Percentiles rank a stretch among this genome's conserved stretches.
Evolutionary conservation across 2,329 filamentous ascomycete species (phyloP).

Genomic region (Ilyonectria sp.): DNA sequence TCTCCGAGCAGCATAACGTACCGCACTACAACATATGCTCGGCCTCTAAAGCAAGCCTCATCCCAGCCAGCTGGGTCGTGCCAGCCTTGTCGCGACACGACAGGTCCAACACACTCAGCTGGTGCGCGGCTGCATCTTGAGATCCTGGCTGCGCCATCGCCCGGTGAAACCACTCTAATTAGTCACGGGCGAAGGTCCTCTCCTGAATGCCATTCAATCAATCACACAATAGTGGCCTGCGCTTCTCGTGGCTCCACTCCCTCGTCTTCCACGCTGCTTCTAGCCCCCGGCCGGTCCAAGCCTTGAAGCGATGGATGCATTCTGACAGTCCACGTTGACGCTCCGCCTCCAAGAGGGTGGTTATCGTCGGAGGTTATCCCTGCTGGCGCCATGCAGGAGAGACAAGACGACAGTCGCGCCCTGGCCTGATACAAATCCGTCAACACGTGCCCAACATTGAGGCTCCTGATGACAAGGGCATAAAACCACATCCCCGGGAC

Average conservation of each 20-base stretch:
- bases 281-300: conserved; percentile 2
- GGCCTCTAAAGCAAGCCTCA: conserved; percentile 20
- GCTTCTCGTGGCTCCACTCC: conserved; percentile 11
- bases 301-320: not conserved
- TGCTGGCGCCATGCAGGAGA: not conserved
- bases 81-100: conserved; percentile 16
- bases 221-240: conserved; percentile 7
- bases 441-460: conserved; percentile 10
- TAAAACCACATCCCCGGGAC: conserved; percentile 16
- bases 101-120: conserved; percentile 14
- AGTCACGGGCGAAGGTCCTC: conserved; percentile 5
- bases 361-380: not conserved
- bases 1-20: not conserved
- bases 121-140: not conserved
- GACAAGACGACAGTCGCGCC: conserved; percentile 1
- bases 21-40: conserved; percentile 7
- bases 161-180: conserved; percentile 22
- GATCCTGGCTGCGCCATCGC: conserved; percentile 14
- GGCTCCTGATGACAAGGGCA: conserved; percentile 16
- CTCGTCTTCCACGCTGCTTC: conserved; percentile 22
- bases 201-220: conserved; percentile 13
- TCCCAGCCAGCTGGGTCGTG: conserved; percentile 25
- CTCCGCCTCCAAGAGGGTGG: not conserved
- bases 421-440: not conserved
- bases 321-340: not conserved